These are phyloP conservation scores for Somion occarium DNA, from an alignment of 1,284 basidiomycete species.

Conservation along the genomic window DNA sequence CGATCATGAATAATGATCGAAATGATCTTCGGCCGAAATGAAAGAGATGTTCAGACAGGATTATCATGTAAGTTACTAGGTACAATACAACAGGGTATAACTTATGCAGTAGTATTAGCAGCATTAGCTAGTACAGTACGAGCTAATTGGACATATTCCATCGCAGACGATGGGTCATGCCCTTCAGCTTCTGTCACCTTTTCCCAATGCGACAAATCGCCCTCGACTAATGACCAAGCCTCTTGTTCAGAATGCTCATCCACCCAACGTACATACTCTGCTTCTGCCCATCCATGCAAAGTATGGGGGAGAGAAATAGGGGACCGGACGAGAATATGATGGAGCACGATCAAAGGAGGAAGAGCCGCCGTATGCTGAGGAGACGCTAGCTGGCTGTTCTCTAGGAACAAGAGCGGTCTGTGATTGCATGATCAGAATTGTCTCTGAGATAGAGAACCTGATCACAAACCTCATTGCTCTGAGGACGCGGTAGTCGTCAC, in stretches of 20 bases:
- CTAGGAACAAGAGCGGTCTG: constrained; percentile 85
- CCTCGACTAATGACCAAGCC: constrained; percentile 66
- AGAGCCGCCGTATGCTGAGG: constrained; percentile 67
- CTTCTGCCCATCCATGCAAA: constrained; percentile 87
- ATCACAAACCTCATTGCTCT: constrained; percentile 75
- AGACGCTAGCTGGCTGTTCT: constrained; percentile 63
- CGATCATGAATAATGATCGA: background rate
- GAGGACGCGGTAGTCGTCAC: constrained; percentile 76
- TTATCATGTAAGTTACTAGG: background rate
- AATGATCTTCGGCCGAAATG: background rate
- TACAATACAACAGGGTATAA: background rate
- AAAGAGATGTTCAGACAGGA: background rate
- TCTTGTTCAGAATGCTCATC: constrained; percentile 74
- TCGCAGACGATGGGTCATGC: constrained; percentile 35
- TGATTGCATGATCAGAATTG: background rate
- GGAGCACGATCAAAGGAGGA: constrained; percentile 79
- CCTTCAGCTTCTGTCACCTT: constrained; percentile 53
- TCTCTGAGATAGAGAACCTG: background rate
- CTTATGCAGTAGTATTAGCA: background rate
- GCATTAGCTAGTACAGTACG: constrained; percentile 44
- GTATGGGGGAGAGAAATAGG: constrained; percentile 81
- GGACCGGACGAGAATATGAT: constrained; percentile 90
- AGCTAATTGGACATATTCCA: constrained; percentile 62
- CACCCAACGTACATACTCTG: constrained; percentile 88
- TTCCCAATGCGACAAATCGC: constrained; percentile 70